Percentiles rank a stretch among this genome's conserved stretches.
These are phyloP conservation scores for Mycena galericulata DNA, from an alignment of 768 basidiomycete genomes.

Conservation along the genomic window DNA sequence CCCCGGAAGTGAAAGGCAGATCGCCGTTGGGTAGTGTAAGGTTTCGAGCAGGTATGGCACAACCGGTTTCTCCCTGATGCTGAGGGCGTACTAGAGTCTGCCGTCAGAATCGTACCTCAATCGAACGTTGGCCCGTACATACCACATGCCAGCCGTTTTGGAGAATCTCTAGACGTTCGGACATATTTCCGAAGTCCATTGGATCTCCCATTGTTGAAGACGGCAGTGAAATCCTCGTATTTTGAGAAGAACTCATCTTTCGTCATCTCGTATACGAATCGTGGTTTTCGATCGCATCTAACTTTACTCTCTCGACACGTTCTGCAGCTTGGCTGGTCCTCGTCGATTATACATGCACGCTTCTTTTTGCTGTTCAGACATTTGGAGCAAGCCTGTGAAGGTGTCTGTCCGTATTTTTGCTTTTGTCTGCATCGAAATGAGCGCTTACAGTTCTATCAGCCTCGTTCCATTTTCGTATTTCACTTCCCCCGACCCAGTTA, in stretches of 20 bases:
- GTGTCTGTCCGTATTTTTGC: background rate
- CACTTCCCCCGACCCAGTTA: background rate
- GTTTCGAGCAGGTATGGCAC: too few species aligned
- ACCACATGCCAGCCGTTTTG: too few species aligned
- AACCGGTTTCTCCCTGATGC: too few species aligned
- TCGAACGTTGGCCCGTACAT: too few species aligned
- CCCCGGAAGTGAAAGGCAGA: too few species aligned
- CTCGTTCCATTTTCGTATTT: background rate
- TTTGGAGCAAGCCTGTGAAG: background rate
- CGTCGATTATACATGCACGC: background rate
- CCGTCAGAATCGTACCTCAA: too few species aligned
- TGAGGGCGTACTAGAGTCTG: too few species aligned
- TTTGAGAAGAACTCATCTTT: background rate
- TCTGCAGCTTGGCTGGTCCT: constrained; percentile 1
- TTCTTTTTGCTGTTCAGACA: background rate
- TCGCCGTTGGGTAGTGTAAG: too few species aligned
- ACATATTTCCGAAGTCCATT: background rate
- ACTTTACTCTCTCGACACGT: background rate
- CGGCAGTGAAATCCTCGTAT: background rate
- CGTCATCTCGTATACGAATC: background rate
- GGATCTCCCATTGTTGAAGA: background rate
- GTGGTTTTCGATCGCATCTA: background rate
- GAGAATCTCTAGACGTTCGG: background rate
- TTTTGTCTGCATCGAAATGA: too few species aligned
- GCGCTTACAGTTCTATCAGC: background rate